Evolutionary conservation across 176 grass and related monocot genomes (phyloP), one percentile per base, ranked within the genome.

Genomic region (Avena atlantica): DNA sequence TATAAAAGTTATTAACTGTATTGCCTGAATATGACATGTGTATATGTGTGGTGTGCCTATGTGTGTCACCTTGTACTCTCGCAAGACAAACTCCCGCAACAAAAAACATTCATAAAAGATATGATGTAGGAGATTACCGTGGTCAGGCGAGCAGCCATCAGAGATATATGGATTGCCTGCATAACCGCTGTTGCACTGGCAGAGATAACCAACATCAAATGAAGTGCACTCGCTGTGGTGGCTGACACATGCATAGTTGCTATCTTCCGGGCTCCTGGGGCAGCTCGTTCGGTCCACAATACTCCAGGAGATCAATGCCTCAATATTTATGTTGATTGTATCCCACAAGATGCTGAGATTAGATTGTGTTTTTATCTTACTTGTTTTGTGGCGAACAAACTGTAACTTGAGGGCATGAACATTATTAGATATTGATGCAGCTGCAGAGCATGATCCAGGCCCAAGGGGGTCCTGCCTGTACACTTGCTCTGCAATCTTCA

Each of bases 211-310:
- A 27, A 25, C 3, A 49, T 24, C 13, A 3, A 7, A 25, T 2
- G 16, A 2, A 51, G 6, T 29, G 47, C 72, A 75, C 27, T 75
- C 23, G 23, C 72, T 75, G 72, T 75, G 72, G 72, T 75, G 21
- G 23, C 47, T 75, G 72, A 52, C 47, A 52, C 72, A 75, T 75
- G 72, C 72, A 75, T 75, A 75, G 23, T 75, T 75, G 72, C 6
- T 75, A 75, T 75, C 47, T 27, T 52, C 47, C n/a, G 1, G 27
- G 23, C 47, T 75, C 21, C 72, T 75, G 47, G 21, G 13, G 47
- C 72, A 75, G 72, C 47, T 75, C 47, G 72, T 51, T 75, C 51
- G 13, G 72, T 52, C 72, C 47, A 75, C 12, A 0, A 52, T 52
- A 75, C 72, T 75, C 72, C 72, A 75, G 14, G 0, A 13, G 13